Evolutionary conservation across 768 basidiomycete genomes (phyloP).

Genomic region (Boletales sp.): DNA sequence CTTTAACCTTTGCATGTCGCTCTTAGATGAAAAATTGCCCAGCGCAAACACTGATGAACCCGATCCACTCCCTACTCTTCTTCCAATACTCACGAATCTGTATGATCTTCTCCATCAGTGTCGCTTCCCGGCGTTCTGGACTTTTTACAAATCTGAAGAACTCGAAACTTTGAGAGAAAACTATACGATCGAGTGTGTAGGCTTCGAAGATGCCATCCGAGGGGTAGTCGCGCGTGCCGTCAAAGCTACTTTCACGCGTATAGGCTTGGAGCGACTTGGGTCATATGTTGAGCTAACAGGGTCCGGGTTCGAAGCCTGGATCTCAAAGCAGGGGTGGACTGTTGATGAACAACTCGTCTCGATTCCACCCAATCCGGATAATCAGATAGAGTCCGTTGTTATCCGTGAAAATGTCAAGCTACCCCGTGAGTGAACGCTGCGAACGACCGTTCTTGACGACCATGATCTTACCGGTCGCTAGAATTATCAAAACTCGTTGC

Average conservation of each 20-base stretch:
- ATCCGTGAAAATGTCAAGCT: slow-evolving; percentile 81
- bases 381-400: slow-evolving; percentile 81
- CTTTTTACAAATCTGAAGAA: slow-evolving; percentile 63
- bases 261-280: slow-evolving; percentile 61
- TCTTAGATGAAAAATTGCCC: slow-evolving; percentile 73
- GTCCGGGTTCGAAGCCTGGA: slow-evolving; percentile 53
- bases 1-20: slow-evolving; percentile 90
- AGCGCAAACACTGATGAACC: slow-evolving; percentile 66
- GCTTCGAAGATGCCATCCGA: slow-evolving; percentile 81
- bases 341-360: slow-evolving; percentile 57
- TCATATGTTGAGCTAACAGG: slow-evolving; percentile 72
- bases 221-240: slow-evolving; percentile 76
- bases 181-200: slow-evolving; percentile 78
- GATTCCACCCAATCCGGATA: slow-evolving; percentile 81
- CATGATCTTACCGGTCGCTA: slow-evolving; percentile 26
- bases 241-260: slow-evolving; percentile 73
- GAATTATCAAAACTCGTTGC: slow-evolving; percentile 75
- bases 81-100: slow-evolving; percentile 65
- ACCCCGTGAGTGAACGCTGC: slow-evolving; percentile 54
- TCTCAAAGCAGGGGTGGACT: slow-evolving; percentile 66
- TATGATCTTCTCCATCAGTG: slow-evolving; percentile 75
- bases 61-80: slow-evolving; percentile 70
- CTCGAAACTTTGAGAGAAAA: slow-evolving; percentile 76
- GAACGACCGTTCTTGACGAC: not conserved
- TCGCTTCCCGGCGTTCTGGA: slow-evolving; percentile 87